Base-by-base conservation (phyloP, 352 stramenopile species). In the Phytopythium montanum region DNA sequence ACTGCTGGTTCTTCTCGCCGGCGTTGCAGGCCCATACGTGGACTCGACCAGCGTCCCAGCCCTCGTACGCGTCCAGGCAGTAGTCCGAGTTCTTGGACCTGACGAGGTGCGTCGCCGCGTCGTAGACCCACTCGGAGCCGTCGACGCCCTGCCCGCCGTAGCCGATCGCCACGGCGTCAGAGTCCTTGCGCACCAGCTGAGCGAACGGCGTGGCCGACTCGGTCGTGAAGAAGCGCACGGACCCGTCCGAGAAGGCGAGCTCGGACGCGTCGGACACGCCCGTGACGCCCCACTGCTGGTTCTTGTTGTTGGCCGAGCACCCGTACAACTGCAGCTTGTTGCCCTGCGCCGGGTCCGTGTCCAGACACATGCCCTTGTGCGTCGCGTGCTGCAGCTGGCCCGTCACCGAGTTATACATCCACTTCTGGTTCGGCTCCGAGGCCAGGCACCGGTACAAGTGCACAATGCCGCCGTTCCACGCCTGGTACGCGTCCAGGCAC, bases 41-140 rank as follows among this genome's bases (percentile, higher is more conserved):
- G 4, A 86, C 70, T 42, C 56, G 55, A n/a, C 77, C 78, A n/a
- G 66, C 77, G 44, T 83, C 62, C 72, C 64, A 76, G 31, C 54
- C 48, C 62, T 90, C 70, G 54, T 88, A 88, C 14, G 78, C 76
- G 56, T 90, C 81, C 12, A 90, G 61, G 46, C 78, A 88, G 58
- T 73, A 65, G 44, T 79, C 61, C 12, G 72, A 74, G 61, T 68
- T 61, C 62, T 84, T 79, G 23, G 69, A 61, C 51, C 70, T 65
- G 28, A 88, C 52, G 13, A 76, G 62, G 44, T 83, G 71, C 16
- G 66, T 71, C 39, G 61, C 54, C 8, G 64, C 50, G 60, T 80
- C 69, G 60, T 77, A 85, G 49, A 63, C 64, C 75, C 75, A 85
- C 59, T 72, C 56, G 1, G 75, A 75, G 51, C 61, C 66, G 14